A percentile compares a stretch with the other conserved stretches of the same genome.
Conservation (phyloP, 805 yeast species). For the Candida andamanensis region DNA sequence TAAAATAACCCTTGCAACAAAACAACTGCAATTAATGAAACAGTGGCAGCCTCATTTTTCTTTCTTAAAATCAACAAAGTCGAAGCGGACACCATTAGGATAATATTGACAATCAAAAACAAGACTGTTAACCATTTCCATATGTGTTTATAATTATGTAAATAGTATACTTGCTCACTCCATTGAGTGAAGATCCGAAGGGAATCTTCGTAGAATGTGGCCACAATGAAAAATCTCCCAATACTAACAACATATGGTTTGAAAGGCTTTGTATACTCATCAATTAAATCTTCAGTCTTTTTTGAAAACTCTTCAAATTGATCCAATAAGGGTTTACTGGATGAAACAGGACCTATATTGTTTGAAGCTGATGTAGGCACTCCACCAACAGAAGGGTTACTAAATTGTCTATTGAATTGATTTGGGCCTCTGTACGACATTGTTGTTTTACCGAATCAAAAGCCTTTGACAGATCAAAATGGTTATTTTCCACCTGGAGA, state of each 20-base stretch:
- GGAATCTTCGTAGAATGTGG: constrained; percentile 89
- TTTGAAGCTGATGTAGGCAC: constrained; percentile 18
- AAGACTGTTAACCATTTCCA: constrained; percentile 73
- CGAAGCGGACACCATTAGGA: constrained; percentile 70
- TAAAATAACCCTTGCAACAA: constrained; percentile 81
- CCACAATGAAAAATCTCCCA: constrained; percentile 87
- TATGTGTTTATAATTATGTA: constrained; percentile 71
- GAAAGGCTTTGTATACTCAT: constrained; percentile 46
- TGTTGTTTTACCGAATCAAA: background rate
- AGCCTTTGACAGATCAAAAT: background rate
- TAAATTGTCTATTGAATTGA: constrained; percentile 37
- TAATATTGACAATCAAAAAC: constrained; percentile 60
- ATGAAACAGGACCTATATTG: constrained; percentile 27
- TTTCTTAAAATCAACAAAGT: constrained; percentile 65
- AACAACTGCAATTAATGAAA: constrained; percentile 64
- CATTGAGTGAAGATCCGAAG: constrained; percentile 81
- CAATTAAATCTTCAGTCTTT: constrained; percentile 49
- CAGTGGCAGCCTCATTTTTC: constrained; percentile 64
- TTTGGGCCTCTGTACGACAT: constrained; percentile 44
- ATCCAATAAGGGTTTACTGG: constrained; percentile 23
- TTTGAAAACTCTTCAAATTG: constrained; percentile 49
- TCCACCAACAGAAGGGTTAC: constrained; percentile 11
- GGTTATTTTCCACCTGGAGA: background rate
- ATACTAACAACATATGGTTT: constrained; percentile 80
- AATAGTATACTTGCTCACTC: constrained; percentile 83